Evolutionary conservation across 306 rosid genomes (phyloP).

Genomic region (Vachellia pachyceras): DNA sequence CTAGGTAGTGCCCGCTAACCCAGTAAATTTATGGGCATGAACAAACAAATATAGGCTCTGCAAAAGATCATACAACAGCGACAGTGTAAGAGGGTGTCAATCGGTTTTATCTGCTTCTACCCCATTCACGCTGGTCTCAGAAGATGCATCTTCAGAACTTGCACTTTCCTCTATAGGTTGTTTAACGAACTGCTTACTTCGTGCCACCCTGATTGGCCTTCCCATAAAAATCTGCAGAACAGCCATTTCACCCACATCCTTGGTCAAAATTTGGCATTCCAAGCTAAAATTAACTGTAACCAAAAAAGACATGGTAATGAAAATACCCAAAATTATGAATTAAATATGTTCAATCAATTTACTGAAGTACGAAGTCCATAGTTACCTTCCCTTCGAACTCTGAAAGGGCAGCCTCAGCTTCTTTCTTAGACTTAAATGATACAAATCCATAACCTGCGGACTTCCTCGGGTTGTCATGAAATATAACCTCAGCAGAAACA

Average conservation of each 20-base stretch:
- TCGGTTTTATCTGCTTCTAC: too few relatives aligned
- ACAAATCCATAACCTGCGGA: slow-evolving; percentile 93
- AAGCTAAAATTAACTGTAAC: neutral
- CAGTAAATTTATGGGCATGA: neutral
- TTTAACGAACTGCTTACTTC: slow-evolving; percentile 72
- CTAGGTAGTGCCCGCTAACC: neutral
- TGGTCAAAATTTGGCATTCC: slow-evolving; percentile 3
- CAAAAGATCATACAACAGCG: slow-evolving; percentile 38
- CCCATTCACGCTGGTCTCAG: too few relatives aligned
- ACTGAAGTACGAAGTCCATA: slow-evolving; percentile 3
- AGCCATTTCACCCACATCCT: slow-evolving; percentile 29
- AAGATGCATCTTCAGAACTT: too few relatives aligned
- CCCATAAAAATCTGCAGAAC: slow-evolving; percentile 74
- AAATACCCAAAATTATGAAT: slow-evolving; percentile 1
- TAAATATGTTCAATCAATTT: slow-evolving; percentile 25
- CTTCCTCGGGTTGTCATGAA: slow-evolving; percentile 70
- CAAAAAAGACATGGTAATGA: neutral
- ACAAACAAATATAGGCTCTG: slow-evolving; percentile 16
- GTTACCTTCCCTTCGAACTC: slow-evolving; percentile 83
- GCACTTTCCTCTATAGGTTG: too few relatives aligned
- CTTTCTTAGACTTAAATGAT: slow-evolving; percentile 76
- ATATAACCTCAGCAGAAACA: slow-evolving; percentile 72
- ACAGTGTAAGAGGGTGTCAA: too few relatives aligned
- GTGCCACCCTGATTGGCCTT: slow-evolving; percentile 71
- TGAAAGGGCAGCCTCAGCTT: slow-evolving; percentile 77